Percentiles rank a stretch among this genome's conserved stretches.
Conservation (phyloP, 805 yeast species). For the Candida boleticola region DNA sequence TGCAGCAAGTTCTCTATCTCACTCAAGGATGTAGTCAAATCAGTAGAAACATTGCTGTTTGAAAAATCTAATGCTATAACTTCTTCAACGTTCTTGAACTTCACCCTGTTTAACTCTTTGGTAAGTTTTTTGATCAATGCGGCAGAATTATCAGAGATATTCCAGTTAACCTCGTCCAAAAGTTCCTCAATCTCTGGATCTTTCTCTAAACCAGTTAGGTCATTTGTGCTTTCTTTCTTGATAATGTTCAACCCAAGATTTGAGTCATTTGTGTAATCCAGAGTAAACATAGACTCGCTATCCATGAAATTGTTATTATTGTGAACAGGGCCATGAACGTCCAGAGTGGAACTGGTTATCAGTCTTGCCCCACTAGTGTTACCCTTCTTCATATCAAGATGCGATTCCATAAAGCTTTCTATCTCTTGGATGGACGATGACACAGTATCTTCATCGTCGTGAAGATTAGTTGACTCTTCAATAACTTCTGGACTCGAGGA, state of each 20-base stretch:
- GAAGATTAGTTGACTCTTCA: constrained; percentile 3
- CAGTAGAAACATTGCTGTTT: constrained; percentile 29
- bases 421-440: constrained; percentile 7
- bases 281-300: background rate
- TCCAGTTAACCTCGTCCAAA: constrained; percentile 79
- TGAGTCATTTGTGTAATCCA: constrained; percentile 6
- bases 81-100: constrained; percentile 58
- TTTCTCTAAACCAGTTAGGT: constrained; percentile 18
- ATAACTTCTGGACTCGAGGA: background rate
- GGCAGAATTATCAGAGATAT: constrained; percentile 60
- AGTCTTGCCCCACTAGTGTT: constrained; percentile 3
- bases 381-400: constrained; percentile 9
- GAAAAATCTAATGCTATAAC: constrained; percentile 35
- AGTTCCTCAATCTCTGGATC: constrained; percentile 58
- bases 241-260: constrained; percentile 15
- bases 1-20: constrained; percentile 37
- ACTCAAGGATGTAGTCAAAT: constrained; percentile 28
- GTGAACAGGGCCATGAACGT: background rate
- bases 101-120: constrained; percentile 58
- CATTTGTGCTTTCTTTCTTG: constrained; percentile 7
- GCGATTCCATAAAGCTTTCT: constrained; percentile 4
- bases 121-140: constrained; percentile 56
- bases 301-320: background rate
- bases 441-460: constrained; percentile 3
- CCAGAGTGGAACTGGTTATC: background rate